These are phyloP conservation scores for Gryganskiella cystojenkinii DNA, from an alignment of 192 early-diverging fungal species.

Conservation along the genomic window DNA sequence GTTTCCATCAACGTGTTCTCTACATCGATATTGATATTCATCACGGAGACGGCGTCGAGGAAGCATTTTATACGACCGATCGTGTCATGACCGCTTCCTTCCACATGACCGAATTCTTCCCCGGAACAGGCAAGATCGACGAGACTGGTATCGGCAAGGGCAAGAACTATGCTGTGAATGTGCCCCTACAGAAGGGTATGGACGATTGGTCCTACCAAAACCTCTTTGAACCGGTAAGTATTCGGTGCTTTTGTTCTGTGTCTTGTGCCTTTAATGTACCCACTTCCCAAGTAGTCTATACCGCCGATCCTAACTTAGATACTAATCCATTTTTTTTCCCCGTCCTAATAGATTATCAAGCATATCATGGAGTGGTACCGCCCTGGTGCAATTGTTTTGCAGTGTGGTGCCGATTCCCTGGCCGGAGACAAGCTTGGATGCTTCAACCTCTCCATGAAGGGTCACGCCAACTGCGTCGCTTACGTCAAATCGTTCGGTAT, in stretches of 20 bases:
- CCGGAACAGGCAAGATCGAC: slow-evolving; percentile 91
- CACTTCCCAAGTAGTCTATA: background rate
- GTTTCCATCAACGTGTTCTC: slow-evolving; percentile 88
- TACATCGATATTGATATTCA: slow-evolving; percentile 96
- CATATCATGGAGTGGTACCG: slow-evolving; percentile 94
- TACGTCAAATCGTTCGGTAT: slow-evolving; percentile 94
- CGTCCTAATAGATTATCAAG: slow-evolving; percentile 80
- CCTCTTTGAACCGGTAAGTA: slow-evolving; percentile 68
- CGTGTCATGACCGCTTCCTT: slow-evolving; percentile 97
- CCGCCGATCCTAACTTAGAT: background rate
- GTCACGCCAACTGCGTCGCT: slow-evolving; percentile 91
- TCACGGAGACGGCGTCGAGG: slow-evolving; percentile 95
- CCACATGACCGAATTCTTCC: slow-evolving; percentile 97
- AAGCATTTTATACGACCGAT: slow-evolving; percentile 93
- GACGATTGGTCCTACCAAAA: slow-evolving; percentile 90
- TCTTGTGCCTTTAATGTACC: background rate
- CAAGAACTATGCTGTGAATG: slow-evolving; percentile 94
- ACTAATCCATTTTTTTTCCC: background rate
- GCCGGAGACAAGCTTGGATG: slow-evolving; percentile 95
- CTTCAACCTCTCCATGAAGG: slow-evolving; percentile 94
- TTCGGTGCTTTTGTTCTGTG: background rate
- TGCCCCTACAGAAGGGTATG: slow-evolving; percentile 94
- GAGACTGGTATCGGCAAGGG: slow-evolving; percentile 90
- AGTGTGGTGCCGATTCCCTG: slow-evolving; percentile 97
- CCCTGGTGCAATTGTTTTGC: slow-evolving; percentile 92